Percentiles rank a stretch among this genome's conserved stretches.
Conservation (phyloP, 2,329 filamentous ascomycete genomes). For the Curvularia sp. region DNA sequence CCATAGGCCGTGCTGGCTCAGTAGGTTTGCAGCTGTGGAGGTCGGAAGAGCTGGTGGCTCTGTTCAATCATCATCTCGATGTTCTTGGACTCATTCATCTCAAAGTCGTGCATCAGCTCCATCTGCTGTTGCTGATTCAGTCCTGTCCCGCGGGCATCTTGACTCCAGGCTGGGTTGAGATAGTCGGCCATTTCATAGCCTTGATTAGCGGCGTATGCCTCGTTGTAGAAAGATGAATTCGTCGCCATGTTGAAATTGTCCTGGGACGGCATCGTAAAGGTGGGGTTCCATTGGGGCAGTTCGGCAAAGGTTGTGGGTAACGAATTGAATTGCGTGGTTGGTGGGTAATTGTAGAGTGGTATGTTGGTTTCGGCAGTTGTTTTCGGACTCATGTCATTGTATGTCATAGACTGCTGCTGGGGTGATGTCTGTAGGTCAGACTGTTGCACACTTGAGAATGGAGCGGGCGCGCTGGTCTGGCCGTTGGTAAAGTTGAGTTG, state of each 20-base stretch:
- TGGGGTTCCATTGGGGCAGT: conserved; percentile 48
- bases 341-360: conserved; percentile 39
- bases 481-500: conserved; percentile 38
- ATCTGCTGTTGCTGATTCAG: conserved; percentile 81
- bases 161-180: conserved; percentile 67
- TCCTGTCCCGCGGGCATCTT: conserved; percentile 47
- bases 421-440: conserved; percentile 36
- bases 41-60: conserved; percentile 48
- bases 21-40: conserved; percentile 38
- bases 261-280: conserved; percentile 44
- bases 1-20: conserved; percentile 21
- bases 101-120: conserved; percentile 81
- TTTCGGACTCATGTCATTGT: conserved; percentile 42
- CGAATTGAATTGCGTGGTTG: conserved; percentile 41
- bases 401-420: conserved; percentile 35
- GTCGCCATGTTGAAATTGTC: conserved; percentile 38
- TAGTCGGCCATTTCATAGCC: conserved; percentile 50
- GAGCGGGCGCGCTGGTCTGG: conserved; percentile 24
- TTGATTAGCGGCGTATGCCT: conserved; percentile 45
- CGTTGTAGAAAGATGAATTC: conserved; percentile 42
- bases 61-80: conserved; percentile 53
- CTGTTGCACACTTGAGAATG: conserved; percentile 29
- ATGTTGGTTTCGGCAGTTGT: conserved; percentile 38
- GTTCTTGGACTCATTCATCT: conserved; percentile 58
- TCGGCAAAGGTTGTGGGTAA: conserved; percentile 49